These are phyloP conservation scores for Cucurbita argyrosperma DNA, from an alignment of 306 rosid genomes.

Conservation along the genomic window DNA sequence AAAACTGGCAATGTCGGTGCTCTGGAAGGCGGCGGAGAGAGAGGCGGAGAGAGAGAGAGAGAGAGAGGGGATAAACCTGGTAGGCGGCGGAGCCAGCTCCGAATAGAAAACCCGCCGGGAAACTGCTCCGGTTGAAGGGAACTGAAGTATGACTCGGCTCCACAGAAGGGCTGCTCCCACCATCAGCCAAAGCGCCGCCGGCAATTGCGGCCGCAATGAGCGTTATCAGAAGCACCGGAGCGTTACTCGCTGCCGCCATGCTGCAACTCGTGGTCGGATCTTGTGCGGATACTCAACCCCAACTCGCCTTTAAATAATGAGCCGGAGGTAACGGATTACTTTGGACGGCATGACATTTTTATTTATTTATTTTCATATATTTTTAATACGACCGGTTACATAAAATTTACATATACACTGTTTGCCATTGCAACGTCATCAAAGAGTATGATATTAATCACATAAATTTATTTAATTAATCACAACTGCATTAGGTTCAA, in stretches of 20 bases:
- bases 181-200: neutral
- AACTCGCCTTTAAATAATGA: neutral
- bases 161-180: neutral
- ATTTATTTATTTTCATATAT: too few relatives aligned
- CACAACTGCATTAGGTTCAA: too few relatives aligned
- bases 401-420: too few relatives aligned
- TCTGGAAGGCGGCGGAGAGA: neutral
- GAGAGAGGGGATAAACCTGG: constrained; percentile 13
- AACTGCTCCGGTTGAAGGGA: constrained; percentile 18
- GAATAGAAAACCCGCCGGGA: constrained; percentile 24
- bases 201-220: neutral
- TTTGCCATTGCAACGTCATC: too few relatives aligned
- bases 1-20: neutral
- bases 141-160: neutral
- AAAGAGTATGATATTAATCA: too few relatives aligned
- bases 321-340: neutral
- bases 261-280: neutral
- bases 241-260: neutral
- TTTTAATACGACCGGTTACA: too few relatives aligned
- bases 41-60: neutral
- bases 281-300: neutral
- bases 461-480: too few relatives aligned
- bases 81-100: constrained; percentile 33
- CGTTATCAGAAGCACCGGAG: neutral
- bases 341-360: neutral